Evolutionary conservation across 768 basidiomycete genomes (phyloP).

Genomic region (Polyporus arcularius): DNA sequence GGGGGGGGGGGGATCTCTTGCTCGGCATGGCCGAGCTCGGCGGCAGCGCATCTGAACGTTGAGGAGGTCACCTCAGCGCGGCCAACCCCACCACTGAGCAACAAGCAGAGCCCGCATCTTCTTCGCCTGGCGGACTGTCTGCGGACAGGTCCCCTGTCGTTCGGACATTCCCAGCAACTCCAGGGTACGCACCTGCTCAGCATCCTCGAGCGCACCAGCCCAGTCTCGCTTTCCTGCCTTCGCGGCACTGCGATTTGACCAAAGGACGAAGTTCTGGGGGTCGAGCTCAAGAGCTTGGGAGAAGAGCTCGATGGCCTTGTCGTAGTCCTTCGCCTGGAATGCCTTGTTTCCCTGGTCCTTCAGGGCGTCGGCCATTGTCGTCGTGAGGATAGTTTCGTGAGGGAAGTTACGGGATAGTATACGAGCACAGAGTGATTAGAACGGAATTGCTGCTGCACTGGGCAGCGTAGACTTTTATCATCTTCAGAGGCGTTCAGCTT

Average conservation of each 20-base stretch:
- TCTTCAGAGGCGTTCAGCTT: neutral
- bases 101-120: too few species aligned
- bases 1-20: too few species aligned
- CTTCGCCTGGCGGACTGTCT: too few species aligned
- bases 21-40: too few species aligned
- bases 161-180: neutral
- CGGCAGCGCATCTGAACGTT: too few species aligned
- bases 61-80: too few species aligned
- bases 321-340: constrained; percentile 90
- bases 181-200: constrained; percentile 75
- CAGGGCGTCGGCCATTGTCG: constrained; percentile 45
- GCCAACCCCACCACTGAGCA: too few species aligned
- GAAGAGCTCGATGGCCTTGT: constrained; percentile 83
- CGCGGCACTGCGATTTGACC: constrained; percentile 91
- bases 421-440: neutral
- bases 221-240: constrained; percentile 85
- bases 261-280: constrained; percentile 83
- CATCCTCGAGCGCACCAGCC: constrained; percentile 77
- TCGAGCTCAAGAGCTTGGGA: constrained; percentile 83
- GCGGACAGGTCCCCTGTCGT: too few species aligned
- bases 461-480: constrained; percentile 15
- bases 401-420: neutral
- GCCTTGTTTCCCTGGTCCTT: constrained; percentile 97
- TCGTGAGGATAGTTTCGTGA: neutral
- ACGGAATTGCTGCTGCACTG: neutral